Conservation (phyloP, 2,329 filamentous ascomycete species). For the Aureobasidium pullulans region DNA sequence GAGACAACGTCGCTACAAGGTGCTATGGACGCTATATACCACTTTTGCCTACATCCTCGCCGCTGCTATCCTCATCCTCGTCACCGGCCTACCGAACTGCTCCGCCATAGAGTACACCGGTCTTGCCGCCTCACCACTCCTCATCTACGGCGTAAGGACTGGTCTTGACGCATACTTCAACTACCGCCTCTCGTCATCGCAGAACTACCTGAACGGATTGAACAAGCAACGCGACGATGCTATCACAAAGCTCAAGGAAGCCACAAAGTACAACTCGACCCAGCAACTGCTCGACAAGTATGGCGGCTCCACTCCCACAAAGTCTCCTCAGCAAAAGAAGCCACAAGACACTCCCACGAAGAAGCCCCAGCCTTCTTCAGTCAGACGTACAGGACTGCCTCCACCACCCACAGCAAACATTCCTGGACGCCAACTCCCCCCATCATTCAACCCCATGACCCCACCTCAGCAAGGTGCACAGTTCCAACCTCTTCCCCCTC, state of each 20-base stretch:
- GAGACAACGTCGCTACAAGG: slow-evolving; percentile 68
- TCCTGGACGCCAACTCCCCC: slow-evolving; percentile 30
- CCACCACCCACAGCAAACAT: slow-evolving; percentile 63
- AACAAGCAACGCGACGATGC: slow-evolving; percentile 75
- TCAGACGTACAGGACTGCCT: slow-evolving; percentile 50
- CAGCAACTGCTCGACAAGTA: slow-evolving; percentile 92
- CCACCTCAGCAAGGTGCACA: slow-evolving; percentile 27
- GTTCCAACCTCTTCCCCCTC: slow-evolving; percentile 6
- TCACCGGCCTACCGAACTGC: slow-evolving; percentile 77
- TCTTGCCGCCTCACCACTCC: slow-evolving; percentile 62
- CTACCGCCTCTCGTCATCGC: slow-evolving; percentile 66
- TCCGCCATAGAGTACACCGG: slow-evolving; percentile 69
- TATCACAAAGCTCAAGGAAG: slow-evolving; percentile 88
- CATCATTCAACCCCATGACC: slow-evolving; percentile 45
- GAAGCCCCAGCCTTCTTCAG: slow-evolving; percentile 27
- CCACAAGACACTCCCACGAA: slow-evolving; percentile 10
- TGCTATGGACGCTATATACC: slow-evolving; percentile 84
- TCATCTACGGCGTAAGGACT: slow-evolving; percentile 68
- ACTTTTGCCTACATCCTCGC: slow-evolving; percentile 86
- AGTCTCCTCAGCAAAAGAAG: neutral
- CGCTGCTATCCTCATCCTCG: slow-evolving; percentile 70
- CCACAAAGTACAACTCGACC: slow-evolving; percentile 93
- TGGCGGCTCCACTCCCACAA: slow-evolving; percentile 52
- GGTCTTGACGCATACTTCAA: slow-evolving; percentile 65
- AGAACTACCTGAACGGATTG: slow-evolving; percentile 62